Evolutionary conservation across 2,329 filamentous ascomycete species (phyloP).

Genomic region (Diaporthe humulicola): DNA sequence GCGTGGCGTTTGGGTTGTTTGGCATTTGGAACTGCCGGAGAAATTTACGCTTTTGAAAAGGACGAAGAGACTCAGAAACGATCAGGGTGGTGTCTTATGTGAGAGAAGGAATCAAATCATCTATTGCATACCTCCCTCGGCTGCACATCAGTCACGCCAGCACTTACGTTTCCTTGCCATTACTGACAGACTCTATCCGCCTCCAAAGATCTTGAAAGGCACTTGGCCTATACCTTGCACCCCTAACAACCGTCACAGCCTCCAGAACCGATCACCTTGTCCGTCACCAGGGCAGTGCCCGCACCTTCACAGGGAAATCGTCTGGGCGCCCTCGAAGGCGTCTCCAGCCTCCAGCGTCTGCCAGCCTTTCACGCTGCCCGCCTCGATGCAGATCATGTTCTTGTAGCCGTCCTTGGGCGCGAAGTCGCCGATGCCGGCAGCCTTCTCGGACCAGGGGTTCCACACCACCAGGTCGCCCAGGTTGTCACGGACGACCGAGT

Average conservation of each 20-base stretch:
- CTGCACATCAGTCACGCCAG: constrained; percentile 7
- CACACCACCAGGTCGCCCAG: constrained; percentile 92
- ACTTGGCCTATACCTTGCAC: not conserved
- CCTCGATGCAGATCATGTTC: constrained; percentile 95
- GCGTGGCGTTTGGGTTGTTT: constrained; percentile 21
- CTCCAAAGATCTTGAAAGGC: not conserved
- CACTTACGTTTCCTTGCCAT: not conserved
- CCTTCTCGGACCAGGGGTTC: constrained; percentile 96
- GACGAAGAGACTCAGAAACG: not conserved
- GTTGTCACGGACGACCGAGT: constrained; percentile 85
- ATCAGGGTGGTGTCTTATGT: not conserved
- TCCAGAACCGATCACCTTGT: constrained; percentile 6
- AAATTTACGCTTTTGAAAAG: not conserved
- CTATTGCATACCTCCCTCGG: not conserved
- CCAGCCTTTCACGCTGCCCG: constrained; percentile 86
- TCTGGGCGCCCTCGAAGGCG: constrained; percentile 73
- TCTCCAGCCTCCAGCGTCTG: constrained; percentile 86
- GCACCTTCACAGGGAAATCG: constrained; percentile 57
- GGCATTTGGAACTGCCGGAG: not conserved
- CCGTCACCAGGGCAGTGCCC: not conserved
- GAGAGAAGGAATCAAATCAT: constrained; percentile 19
- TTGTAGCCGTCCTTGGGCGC: constrained; percentile 90
- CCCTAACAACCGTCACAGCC: constrained; percentile 30
- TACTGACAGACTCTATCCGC: constrained; percentile 15
- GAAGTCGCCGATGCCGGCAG: constrained; percentile 86